A percentile compares a stretch with the other conserved stretches of the same genome.
Evolutionary conservation across 1,284 basidiomycete genomes (phyloP).

Genomic region (Schizopora paradoxa): DNA sequence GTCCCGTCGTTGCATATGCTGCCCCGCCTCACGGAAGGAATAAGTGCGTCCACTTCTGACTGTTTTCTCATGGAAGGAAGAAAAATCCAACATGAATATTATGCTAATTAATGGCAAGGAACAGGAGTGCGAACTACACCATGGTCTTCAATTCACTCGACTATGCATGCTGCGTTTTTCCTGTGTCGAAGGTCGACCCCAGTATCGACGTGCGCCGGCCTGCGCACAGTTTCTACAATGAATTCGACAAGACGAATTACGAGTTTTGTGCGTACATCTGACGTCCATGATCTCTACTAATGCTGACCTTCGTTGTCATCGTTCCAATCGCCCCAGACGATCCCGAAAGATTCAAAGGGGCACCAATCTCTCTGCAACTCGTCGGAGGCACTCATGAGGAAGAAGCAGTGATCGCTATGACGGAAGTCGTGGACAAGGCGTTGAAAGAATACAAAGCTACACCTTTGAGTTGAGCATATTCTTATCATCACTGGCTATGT

Average conservation of each 20-base stretch:
- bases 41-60: constrained; percentile 31
- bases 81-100: constrained; percentile 22
- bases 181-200: constrained; percentile 56
- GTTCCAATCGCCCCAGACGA: constrained; percentile 40
- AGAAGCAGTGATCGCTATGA: constrained; percentile 62
- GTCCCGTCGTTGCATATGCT: constrained; percentile 45
- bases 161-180: constrained; percentile 62
- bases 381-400: constrained; percentile 69
- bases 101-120: constrained; percentile 12
- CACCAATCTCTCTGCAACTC: constrained; percentile 67
- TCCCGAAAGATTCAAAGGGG: constrained; percentile 48
- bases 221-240: constrained; percentile 40
- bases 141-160: constrained; percentile 65
- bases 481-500: no score
- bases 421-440: constrained; percentile 50
- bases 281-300: constrained; percentile 11
- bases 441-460: constrained; percentile 26
- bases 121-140: constrained; percentile 50
- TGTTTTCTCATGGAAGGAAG: constrained; percentile 2
- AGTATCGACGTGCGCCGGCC: constrained; percentile 38
- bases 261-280: constrained; percentile 45
- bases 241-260: constrained; percentile 44
- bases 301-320: constrained; percentile 9
- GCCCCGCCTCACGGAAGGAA: constrained; percentile 52
- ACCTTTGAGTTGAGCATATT: no score